A percentile compares a stretch with the other conserved stretches of the same genome.
Conservation (phyloP, 2,329 filamentous ascomycete species). For the Zelopaecilomyces penicillatus region DNA sequence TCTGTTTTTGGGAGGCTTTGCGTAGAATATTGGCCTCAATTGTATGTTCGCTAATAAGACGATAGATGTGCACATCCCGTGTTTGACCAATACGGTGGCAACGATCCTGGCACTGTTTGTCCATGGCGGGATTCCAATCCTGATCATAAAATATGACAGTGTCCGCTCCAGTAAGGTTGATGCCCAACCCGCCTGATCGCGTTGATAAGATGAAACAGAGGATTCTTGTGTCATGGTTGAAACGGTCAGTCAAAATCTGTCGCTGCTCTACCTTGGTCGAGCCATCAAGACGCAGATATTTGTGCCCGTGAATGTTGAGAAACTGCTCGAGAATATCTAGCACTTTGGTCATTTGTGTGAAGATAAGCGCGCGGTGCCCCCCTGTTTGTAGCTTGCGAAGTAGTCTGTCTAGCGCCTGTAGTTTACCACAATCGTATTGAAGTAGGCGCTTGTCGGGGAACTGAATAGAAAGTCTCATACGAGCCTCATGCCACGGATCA, state of each 20-base stretch:
- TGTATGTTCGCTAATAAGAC: constrained; percentile 83
- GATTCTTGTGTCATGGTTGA: constrained; percentile 90
- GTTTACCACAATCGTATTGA: constrained; percentile 95
- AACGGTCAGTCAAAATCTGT: constrained; percentile 89
- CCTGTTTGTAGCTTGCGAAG: constrained; percentile 80
- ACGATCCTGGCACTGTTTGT: constrained; percentile 96
- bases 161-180: constrained; percentile 93
- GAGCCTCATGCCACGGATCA: constrained; percentile 89
- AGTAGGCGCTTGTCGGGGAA: constrained; percentile 95
- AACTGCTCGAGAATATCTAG: constrained; percentile 96
- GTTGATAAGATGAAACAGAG: constrained; percentile 93
- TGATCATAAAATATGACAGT: constrained; percentile 99
- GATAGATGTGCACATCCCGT: constrained; percentile 95
- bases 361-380: constrained; percentile 90
- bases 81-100: constrained; percentile 97
- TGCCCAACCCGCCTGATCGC: constrained; percentile 85
- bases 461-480: constrained; percentile 87
- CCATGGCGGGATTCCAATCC: constrained; percentile 99
- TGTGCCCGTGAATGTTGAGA: constrained; percentile 93
- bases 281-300: constrained; percentile 93
- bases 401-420: constrained; percentile 80
- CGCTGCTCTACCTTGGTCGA: constrained; percentile 92
- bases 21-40: constrained; percentile 97
- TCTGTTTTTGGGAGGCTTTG: constrained; percentile 94
- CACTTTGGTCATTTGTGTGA: constrained; percentile 99